Percentiles rank a stretch among this genome's conserved stretches.
These are phyloP conservation scores for Phytophthora colocasiae DNA, from an alignment of 352 stramenopile species.

Conservation along the genomic window DNA sequence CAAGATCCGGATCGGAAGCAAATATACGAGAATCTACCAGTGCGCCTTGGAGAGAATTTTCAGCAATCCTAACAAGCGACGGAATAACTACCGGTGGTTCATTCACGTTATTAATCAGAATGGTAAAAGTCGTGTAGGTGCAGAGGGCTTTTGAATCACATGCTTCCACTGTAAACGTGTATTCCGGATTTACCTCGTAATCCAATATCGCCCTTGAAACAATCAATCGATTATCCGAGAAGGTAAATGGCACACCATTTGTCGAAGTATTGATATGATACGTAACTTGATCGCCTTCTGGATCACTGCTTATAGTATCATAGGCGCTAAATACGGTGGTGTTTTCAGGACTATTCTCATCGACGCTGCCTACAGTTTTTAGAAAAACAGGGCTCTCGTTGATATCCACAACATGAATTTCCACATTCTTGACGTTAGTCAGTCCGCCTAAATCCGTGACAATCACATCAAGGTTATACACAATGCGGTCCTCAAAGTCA, in stretches of 20 bases:
- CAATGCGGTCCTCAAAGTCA: constrained; percentile 45
- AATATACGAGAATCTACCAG: constrained; percentile 25
- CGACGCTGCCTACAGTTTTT: constrained; percentile 9
- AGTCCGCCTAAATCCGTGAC: constrained; percentile 48
- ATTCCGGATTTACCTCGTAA: constrained; percentile 20
- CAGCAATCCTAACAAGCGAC: constrained; percentile 19
- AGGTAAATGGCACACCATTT: constrained; percentile 20
- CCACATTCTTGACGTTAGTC: constrained; percentile 25
- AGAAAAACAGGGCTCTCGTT: constrained; percentile 59
- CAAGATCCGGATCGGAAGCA: constrained; percentile 28
- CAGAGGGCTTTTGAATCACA: constrained; percentile 27
- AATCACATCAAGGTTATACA: constrained; percentile 31
- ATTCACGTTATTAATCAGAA: constrained; percentile 30
- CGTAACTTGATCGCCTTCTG: constrained; percentile 23
- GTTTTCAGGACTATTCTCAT: constrained; percentile 34
- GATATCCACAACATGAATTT: constrained; percentile 47
- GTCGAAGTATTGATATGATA: constrained; percentile 10
- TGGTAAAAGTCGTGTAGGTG: constrained; percentile 10
- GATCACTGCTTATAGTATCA: constrained; percentile 20
- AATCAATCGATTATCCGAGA: constrained; percentile 25
- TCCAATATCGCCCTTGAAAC: constrained; percentile 22
- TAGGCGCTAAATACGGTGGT: constrained; percentile 15
- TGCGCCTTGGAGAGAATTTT: constrained; percentile 22
- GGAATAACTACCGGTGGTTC: constrained; percentile 30
- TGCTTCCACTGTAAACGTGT: constrained; percentile 20